Evolutionary conservation across 2,329 filamentous ascomycete species (phyloP), one percentile per base, ranked within the genome.

Genomic region (Aspergillus vadensis): DNA sequence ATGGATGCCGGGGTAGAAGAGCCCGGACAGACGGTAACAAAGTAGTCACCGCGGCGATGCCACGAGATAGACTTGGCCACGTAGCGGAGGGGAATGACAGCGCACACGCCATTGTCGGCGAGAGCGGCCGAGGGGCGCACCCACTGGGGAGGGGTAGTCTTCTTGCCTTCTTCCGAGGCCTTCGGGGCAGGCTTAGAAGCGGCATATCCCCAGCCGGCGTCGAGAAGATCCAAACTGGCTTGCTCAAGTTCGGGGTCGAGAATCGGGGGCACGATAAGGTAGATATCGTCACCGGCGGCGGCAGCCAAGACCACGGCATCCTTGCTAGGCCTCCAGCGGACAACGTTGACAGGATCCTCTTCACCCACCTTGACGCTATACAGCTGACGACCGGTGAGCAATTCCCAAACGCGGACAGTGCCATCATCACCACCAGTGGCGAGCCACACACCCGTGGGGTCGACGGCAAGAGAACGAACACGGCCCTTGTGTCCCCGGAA

Each of bases 361-460:
- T 86, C 86, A 67, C 88, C 91, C 55, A 98, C 80, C 74, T 88
- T 91, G 55, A 88, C 88, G 67, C 86, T 89, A 92, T 92, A 97
- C 57, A 96, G 83, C 76, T 97, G 91, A 62, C 93, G 89, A 36
- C 92, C 93, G 8, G 92, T 95, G 57, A 89, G 75, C 58, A 97
- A 83, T 63, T 95, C 90, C 93, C 94, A 98, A 23, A 99, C 86
- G 58, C 93, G 87, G 23, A 97, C 89, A 19, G 90, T 95, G 32
- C 95, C 94, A 76, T 99, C 96, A 69, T 98, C 93, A 51, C 95
- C 95, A 70, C 94, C 95, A 67, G 90, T 96, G 2, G 95, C 95
- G 60, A 98, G 80, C 83, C 88, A 97, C 61, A 89, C 83, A 44
- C 95, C 92, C 43, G 88, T 88, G 2, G 95, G 92, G 74, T 97